These are phyloP conservation scores for Neofusicoccum laricinum DNA, from an alignment of 2,329 filamentous ascomycete genomes.

Conservation along the genomic window DNA sequence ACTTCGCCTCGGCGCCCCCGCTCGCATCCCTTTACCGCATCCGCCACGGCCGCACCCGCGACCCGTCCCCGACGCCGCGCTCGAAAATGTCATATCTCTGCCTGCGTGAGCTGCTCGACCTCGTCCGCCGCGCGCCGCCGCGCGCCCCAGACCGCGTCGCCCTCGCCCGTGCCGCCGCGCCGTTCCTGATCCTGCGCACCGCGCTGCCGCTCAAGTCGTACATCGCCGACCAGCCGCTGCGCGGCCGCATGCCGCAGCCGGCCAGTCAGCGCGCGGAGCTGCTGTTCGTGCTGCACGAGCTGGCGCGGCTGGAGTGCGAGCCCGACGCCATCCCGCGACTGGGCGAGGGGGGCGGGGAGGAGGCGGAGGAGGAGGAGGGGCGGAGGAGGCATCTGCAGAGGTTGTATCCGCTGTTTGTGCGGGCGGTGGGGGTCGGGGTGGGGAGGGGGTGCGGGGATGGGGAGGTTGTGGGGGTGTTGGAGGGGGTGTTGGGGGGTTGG, in stretches of 20 bases:
- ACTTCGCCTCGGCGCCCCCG: constrained; percentile 42
- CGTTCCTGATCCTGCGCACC: constrained; percentile 77
- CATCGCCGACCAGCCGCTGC: constrained; percentile 84
- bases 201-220: constrained; percentile 80
- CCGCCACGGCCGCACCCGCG: constrained; percentile 70
- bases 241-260: constrained; percentile 86
- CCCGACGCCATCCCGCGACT: constrained; percentile 67
- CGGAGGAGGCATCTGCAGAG: constrained; percentile 71
- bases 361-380: constrained; percentile 1
- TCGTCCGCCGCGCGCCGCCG: constrained; percentile 54
- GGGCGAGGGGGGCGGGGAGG: too few species aligned
- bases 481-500: constrained; percentile 40
- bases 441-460: constrained; percentile 62
- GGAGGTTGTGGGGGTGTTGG: constrained; percentile 50
- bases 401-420: constrained; percentile 74
- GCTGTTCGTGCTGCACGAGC: constrained; percentile 63
- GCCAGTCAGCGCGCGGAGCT: constrained; percentile 77
- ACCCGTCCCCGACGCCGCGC: constrained; percentile 63
- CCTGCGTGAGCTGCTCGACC: constrained; percentile 65
- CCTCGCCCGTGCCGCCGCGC: constrained; percentile 72
- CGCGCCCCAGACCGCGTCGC: constrained; percentile 43
- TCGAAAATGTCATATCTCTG: constrained; percentile 75
- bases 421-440: constrained; percentile 52
- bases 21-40: constrained; percentile 62
- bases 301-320: constrained; percentile 67